These are phyloP conservation scores for Wickerhamiella pararugosa DNA, from an alignment of 1,139 yeast species.

Conservation along the genomic window DNA sequence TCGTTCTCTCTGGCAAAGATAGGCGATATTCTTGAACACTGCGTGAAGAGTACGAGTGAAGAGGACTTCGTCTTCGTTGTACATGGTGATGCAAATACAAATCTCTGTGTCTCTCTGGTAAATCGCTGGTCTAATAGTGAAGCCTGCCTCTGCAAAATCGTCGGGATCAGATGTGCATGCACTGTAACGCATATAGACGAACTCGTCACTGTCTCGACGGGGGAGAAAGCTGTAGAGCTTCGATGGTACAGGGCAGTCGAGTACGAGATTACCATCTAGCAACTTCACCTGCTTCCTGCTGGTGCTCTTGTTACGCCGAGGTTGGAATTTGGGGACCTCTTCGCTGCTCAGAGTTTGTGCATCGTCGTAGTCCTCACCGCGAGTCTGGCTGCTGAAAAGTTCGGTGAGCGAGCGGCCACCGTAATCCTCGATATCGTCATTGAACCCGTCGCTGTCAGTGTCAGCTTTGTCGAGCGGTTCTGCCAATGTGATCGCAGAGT, in stretches of 20 bases:
- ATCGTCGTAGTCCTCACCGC: slow-evolving; percentile 8
- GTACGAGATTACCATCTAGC: slow-evolving; percentile 62
- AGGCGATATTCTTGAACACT: slow-evolving; percentile 82
- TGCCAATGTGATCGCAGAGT: slow-evolving; percentile 19
- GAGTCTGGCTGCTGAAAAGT: slow-evolving; percentile 1
- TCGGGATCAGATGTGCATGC: slow-evolving; percentile 89
- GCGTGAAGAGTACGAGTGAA: slow-evolving; percentile 89
- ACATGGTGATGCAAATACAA: slow-evolving; percentile 86
- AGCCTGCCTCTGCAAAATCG: slow-evolving; percentile 64
- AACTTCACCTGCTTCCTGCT: slow-evolving; percentile 49
- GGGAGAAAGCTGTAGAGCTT: slow-evolving; percentile 68
- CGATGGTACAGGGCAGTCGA: slow-evolving; percentile 88
- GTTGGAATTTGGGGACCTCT: slow-evolving; percentile 33
- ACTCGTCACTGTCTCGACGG: slow-evolving; percentile 77
- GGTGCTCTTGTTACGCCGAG: slow-evolving; percentile 44
- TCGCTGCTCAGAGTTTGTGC: slow-evolving; percentile 19
- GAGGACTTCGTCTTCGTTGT: slow-evolving; percentile 80
- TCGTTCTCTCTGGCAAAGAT: slow-evolving; percentile 62
- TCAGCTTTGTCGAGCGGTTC: slow-evolving; percentile 20
- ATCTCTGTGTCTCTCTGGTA: slow-evolving; percentile 80
- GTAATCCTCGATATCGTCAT: slow-evolving; percentile 16
- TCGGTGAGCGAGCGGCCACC: slow-evolving; percentile 18
- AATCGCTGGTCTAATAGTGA: slow-evolving; percentile 69
- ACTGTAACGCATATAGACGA: slow-evolving; percentile 85
- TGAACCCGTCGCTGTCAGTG: slow-evolving; percentile 19